Base-by-base conservation (phyloP, 495 filamentous ascomycete genomes). In the Cetradonia linearis region DNA sequence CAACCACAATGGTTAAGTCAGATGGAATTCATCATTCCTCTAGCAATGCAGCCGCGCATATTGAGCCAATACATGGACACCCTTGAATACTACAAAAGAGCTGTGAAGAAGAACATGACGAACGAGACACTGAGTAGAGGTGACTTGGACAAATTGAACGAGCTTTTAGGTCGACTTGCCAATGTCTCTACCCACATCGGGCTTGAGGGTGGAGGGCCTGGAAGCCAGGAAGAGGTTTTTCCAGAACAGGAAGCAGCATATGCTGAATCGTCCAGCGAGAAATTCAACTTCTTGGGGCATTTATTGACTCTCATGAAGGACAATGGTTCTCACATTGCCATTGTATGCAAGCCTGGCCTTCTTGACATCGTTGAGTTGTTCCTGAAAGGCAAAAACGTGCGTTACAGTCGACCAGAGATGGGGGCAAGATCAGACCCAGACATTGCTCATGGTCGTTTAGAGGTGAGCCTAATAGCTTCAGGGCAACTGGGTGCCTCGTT, bases 281-380 rank as follows among this genome's bases (percentile, higher is more conserved):
- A 84, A 65, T 82, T 86, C 64, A 63, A 73, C 25, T 77, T 87
- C 61, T 68, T 86, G 6, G 69, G 75, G 36, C 70, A 77, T 65
- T 69, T 86, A 42, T 65, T 84, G 53, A 67, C 80, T 55, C 61
- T 73, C 47, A 68, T 74, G 9, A 70, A 71, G 11, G 61, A 66
- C 4, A 63, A 69, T 37, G 71, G 75, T 25, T 52, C 76, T 16
- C 80, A 83, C 62, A 59, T 84, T 42, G 71, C 74, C 2, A 69
- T 83, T 9, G 70, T 77, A 28, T 72, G 77, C 2, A 63, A 71
- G 59, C 67, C 69, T 28, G 76, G 75, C 10, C 68, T 75, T 33
- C 69, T 78, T 40, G 66, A 74, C n/a, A 65, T 83, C 28, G 56
- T 83, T 14, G 79, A 83, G 62, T 73, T 70, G 10, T 83, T 83